Percentiles rank a stretch among this genome's conserved stretches.
Conservation (phyloP, 2,329 filamentous ascomycete species). For the Exophiala viscosa region DNA sequence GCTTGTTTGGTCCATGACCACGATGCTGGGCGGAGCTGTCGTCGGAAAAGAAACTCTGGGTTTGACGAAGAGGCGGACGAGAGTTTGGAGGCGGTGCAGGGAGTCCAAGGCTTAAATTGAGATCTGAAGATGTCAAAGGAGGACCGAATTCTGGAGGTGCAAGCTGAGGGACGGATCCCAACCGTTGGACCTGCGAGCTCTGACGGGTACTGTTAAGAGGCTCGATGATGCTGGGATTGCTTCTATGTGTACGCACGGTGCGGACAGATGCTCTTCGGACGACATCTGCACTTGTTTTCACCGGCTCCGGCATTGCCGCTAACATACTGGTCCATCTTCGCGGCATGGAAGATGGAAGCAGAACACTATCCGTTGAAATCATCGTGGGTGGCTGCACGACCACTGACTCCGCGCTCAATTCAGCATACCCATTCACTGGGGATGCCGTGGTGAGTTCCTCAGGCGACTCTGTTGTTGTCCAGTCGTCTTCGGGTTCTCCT, state of each 20-base stretch:
- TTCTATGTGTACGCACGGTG: slow-evolving; percentile 21
- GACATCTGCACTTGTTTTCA: slow-evolving; percentile 21
- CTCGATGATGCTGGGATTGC: slow-evolving; percentile 26
- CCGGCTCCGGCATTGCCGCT: slow-evolving; percentile 23
- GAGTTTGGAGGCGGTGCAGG: slow-evolving; percentile 10
- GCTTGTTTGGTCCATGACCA: slow-evolving; percentile 8
- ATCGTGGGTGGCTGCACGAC: slow-evolving; percentile 11
- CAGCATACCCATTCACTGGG: slow-evolving; percentile 23
- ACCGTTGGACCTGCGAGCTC: slow-evolving; percentile 10
- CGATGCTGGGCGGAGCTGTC: slow-evolving; percentile 33
- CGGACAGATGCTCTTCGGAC: slow-evolving; percentile 24
- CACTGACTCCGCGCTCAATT: slow-evolving; percentile 26
- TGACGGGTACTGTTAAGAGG: slow-evolving; percentile 26
- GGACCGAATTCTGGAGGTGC: slow-evolving; percentile 26
- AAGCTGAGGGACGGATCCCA: slow-evolving; percentile 21
- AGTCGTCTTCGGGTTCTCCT: slow-evolving; percentile 8
- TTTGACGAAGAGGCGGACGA: slow-evolving; percentile 28
- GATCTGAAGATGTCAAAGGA: slow-evolving; percentile 18
- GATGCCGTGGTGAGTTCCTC: slow-evolving; percentile 12
- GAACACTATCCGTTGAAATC: slow-evolving; percentile 5
- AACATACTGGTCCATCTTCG: slow-evolving; percentile 25
- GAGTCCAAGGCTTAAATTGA: slow-evolving; percentile 28
- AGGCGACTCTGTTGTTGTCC: slow-evolving; percentile 19
- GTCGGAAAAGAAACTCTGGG: slow-evolving; percentile 38
- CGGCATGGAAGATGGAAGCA: slow-evolving; percentile 13